These are phyloP conservation scores for Litchi chinensis DNA, from an alignment of 345 rosid species.

Conservation along the genomic window DNA sequence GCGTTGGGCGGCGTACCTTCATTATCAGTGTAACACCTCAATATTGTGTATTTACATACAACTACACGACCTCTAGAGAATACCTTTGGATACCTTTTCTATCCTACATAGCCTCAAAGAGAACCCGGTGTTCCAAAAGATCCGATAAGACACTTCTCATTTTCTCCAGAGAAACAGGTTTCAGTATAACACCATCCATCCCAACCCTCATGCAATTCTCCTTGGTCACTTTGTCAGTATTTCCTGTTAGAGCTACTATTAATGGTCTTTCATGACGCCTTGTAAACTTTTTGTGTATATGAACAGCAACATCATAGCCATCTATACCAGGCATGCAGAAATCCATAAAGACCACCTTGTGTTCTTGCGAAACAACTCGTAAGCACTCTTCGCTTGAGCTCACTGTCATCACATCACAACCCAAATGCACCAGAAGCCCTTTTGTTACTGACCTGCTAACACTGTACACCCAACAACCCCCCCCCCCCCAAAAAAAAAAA, in stretches of 20 bases:
- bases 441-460: constrained; percentile 84
- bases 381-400: constrained; percentile 78
- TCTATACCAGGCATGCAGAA: constrained; percentile 55
- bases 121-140: constrained; percentile 66
- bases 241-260: constrained; percentile 80
- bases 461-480: too few species aligned
- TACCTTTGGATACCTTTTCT: background rate
- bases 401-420: constrained; percentile 81
- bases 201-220: constrained; percentile 88
- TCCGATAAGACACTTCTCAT: constrained; percentile 75
- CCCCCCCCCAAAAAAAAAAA: too few species aligned
- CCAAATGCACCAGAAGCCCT: constrained; percentile 83
- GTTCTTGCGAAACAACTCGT: constrained; percentile 59
- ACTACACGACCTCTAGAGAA: background rate
- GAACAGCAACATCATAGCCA: constrained; percentile 62
- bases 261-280: constrained; percentile 76
- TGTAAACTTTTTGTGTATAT: constrained; percentile 63
- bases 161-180: constrained; percentile 83
- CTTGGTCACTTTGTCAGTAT: constrained; percentile 64
- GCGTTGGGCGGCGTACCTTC: background rate
- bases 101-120: constrained; percentile 49
- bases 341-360: constrained; percentile 86
- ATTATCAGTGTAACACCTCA: background rate
- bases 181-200: constrained; percentile 71
- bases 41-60: background rate